phyloP scores from a whole-genome alignment of 805 yeast genomes.

The Diddensiella santjacobensis region DNA sequence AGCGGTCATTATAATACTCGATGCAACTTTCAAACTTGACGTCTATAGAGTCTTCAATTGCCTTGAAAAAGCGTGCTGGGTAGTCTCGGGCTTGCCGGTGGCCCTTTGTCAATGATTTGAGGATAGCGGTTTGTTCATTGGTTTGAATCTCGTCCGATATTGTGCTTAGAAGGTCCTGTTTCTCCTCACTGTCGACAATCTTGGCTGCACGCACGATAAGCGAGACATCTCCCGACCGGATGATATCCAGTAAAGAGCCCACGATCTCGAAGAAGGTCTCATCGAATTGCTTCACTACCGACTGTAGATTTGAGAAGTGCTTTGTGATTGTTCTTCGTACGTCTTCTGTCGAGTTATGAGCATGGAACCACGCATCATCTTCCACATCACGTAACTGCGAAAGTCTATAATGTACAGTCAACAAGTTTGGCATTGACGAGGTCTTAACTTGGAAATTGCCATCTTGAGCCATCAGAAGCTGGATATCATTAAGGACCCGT shows the following conservation, averaged over 20 bases:
- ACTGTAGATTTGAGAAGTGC: constrained; percentile 49
- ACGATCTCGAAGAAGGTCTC: constrained; percentile 61
- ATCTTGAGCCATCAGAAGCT: constrained; percentile 49
- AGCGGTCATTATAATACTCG: constrained; percentile 46
- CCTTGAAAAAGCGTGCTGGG: constrained; percentile 54
- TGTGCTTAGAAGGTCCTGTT: constrained; percentile 61
- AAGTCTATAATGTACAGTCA: constrained; percentile 65
- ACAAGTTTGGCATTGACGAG: constrained; percentile 48
- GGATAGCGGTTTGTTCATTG: constrained; percentile 1
- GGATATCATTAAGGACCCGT: constrained; percentile 47
- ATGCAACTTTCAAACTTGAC: constrained; percentile 67
- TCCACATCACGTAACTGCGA: constrained; percentile 70
- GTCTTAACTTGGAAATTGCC: constrained; percentile 44
- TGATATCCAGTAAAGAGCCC: constrained; percentile 64
- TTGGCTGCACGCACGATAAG: constrained; percentile 70
- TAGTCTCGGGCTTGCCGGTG: constrained; percentile 50
- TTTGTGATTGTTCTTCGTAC: constrained; percentile 60
- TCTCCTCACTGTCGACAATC: constrained; percentile 74
- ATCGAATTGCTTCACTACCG: constrained; percentile 55
- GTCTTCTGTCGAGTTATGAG: constrained; percentile 55
- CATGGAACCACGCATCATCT: constrained; percentile 65
- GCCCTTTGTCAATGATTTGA: constrained; percentile 9
- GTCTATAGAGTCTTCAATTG: constrained; percentile 55
- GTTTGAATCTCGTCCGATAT: constrained; percentile 23
- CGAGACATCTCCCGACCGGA: constrained; percentile 63